phyloP scores from a whole-genome alignment of 169 alveolate genomes.

The Plasmodium berghei region DNA sequence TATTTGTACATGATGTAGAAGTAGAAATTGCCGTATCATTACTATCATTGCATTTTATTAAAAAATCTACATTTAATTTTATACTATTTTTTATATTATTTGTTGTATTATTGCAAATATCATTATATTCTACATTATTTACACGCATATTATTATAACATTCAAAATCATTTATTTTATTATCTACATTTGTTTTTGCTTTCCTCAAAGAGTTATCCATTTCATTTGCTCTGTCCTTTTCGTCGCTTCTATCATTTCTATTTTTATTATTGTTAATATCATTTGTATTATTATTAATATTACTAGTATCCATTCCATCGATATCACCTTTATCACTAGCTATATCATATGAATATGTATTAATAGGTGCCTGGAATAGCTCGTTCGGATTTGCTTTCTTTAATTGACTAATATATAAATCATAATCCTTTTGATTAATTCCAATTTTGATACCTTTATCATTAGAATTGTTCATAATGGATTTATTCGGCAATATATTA shows the following conservation, averaged over 20 bases:
- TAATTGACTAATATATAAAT: conserved; percentile 62
- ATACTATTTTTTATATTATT: too few species aligned
- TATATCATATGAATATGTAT: too few species aligned
- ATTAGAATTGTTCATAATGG: not conserved
- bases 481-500: not conserved
- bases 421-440: conserved; percentile 52
- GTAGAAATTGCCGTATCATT: too few species aligned
- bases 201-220: not conserved
- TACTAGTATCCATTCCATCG: not conserved
- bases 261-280: not conserved
- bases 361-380: not conserved
- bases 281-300: conserved; percentile 1
- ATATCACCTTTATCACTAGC: not conserved
- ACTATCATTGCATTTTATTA: too few species aligned
- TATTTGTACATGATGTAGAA: too few species aligned
- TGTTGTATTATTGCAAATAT: not conserved
- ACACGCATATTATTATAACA: not conserved
- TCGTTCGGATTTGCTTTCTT: conserved; percentile 9
- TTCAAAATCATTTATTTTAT: not conserved
- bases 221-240: not conserved
- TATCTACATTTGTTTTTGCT: not conserved
- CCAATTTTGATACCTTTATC: conserved; percentile 58
- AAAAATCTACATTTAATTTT: too few species aligned
- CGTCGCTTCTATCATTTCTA: not conserved
- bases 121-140: not conserved